These are phyloP conservation scores for Thamnidium elegans DNA, from an alignment of 192 early-diverging fungal species.

Conservation along the genomic window DNA sequence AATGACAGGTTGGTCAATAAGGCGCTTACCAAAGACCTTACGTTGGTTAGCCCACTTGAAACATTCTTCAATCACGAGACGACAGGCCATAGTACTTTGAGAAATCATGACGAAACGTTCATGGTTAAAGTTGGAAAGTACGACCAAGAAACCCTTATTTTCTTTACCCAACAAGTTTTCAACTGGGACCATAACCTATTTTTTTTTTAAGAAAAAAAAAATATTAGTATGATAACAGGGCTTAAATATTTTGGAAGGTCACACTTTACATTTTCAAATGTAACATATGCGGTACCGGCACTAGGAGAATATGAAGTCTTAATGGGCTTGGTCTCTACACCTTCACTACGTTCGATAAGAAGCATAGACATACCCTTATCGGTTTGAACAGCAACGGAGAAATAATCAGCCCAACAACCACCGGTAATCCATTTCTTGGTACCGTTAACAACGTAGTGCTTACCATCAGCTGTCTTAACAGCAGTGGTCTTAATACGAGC, in stretches of 20 bases:
- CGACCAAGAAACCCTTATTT: constrained; percentile 60
- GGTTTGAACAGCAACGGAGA: constrained; percentile 33
- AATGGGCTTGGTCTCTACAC: constrained; percentile 60
- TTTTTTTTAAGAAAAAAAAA: no score
- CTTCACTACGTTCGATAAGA: constrained; percentile 59
- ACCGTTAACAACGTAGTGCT: constrained; percentile 79
- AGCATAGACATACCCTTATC: constrained; percentile 63
- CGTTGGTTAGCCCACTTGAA: constrained; percentile 73
- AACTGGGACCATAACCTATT: constrained; percentile 62
- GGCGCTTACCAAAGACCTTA: constrained; percentile 64
- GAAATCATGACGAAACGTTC: constrained; percentile 59
- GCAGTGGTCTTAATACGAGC: constrained; percentile 70
- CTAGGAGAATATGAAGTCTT: constrained; percentile 63
- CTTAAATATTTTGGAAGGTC: no score
- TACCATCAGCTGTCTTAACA: constrained; percentile 60
- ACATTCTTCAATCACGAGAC: constrained; percentile 57
- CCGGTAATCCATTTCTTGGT: constrained; percentile 86
- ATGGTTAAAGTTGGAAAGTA: constrained; percentile 75
- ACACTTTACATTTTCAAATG: constrained; percentile 53
- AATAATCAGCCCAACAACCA: constrained; percentile 45
- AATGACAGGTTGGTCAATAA: constrained; percentile 72
- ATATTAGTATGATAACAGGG: no score
- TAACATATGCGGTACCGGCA: constrained; percentile 64
- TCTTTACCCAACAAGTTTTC: constrained; percentile 69
- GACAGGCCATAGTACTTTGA: constrained; percentile 24